Conservation (phyloP, 2,329 filamentous ascomycete species). For the Acephala macrosclerotiorum region DNA sequence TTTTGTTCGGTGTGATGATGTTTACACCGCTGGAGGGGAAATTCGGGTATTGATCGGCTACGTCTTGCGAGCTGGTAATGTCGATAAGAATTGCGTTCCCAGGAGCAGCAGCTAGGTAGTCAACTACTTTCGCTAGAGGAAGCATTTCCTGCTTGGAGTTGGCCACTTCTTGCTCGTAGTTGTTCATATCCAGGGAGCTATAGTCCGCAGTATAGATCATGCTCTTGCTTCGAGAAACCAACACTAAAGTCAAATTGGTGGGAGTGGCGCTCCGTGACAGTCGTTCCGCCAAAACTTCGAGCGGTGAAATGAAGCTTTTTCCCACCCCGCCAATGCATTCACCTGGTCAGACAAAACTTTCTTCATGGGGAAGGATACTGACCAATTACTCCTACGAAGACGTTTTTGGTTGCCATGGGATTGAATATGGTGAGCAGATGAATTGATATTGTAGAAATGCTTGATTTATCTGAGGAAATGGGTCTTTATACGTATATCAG, state of each 20-base stretch:
- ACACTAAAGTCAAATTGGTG: constrained; percentile 75
- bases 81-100: constrained; percentile 86
- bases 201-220: constrained; percentile 80
- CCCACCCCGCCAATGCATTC: constrained; percentile 91
- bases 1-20: constrained; percentile 98
- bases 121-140: constrained; percentile 72
- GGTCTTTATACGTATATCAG: too few relatives aligned
- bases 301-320: constrained; percentile 86
- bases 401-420: constrained; percentile 37
- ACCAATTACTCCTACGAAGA: constrained; percentile 56
- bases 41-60: constrained; percentile 83
- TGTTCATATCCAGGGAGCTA: constrained; percentile 61
- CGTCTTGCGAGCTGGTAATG: constrained; percentile 90
- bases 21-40: constrained; percentile 85
- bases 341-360: constrained; percentile 21
- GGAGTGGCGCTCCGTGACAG: constrained; percentile 57
- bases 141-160: constrained; percentile 70
- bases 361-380: constrained; percentile 13
- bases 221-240: constrained; percentile 86
- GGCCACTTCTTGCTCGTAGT: neutral
- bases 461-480: too few relatives aligned
- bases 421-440: too few relatives aligned
- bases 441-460: too few relatives aligned
- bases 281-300: constrained; percentile 71
- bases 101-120: constrained; percentile 80